A percentile compares a stretch with the other conserved stretches of the same genome.
Conservation (phyloP, 768 basidiomycete species). For the Leccinum boreale region DNA sequence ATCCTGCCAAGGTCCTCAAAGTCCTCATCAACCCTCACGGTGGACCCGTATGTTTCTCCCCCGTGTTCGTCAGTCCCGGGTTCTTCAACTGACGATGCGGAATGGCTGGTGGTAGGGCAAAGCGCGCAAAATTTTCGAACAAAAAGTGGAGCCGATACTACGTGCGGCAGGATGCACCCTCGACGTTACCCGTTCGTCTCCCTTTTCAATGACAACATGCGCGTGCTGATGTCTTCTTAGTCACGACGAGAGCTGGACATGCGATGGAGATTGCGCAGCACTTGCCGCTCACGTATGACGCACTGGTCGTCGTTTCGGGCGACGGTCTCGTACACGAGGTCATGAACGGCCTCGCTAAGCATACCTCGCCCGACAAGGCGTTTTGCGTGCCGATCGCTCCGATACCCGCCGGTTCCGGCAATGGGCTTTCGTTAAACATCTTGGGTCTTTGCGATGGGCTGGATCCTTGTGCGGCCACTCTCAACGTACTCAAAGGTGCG, state of each 20-base stretch:
- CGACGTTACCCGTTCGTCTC: slow-evolving; percentile 57
- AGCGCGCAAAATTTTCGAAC: slow-evolving; percentile 49
- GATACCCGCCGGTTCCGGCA: slow-evolving; percentile 81
- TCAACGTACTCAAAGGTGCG: slow-evolving; percentile 77
- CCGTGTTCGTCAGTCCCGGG: background rate
- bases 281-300: slow-evolving; percentile 62
- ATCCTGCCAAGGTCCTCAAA: slow-evolving; percentile 53
- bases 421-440: slow-evolving; percentile 71
- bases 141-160: slow-evolving; percentile 69
- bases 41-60: slow-evolving; percentile 55
- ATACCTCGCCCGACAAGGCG: slow-evolving; percentile 55
- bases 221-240: slow-evolving; percentile 34
- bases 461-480: slow-evolving; percentile 65
- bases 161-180: slow-evolving; percentile 59
- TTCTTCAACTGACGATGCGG: slow-evolving; percentile 1
- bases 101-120: slow-evolving; percentile 48
- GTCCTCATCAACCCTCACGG: slow-evolving; percentile 79
- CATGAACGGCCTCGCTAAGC: slow-evolving; percentile 76
- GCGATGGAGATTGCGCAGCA: slow-evolving; percentile 61
- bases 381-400: slow-evolving; percentile 70
- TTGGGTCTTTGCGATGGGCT: slow-evolving; percentile 66
- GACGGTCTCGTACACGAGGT: slow-evolving; percentile 85
- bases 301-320: slow-evolving; percentile 72
- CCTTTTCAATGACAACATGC: background rate
- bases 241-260: slow-evolving; percentile 61